A percentile compares a stretch with the other conserved stretches of the same genome.
These are phyloP conservation scores for Stipa capillata DNA, from an alignment of 176 grass and related monocot genomes.

Conservation along the genomic window DNA sequence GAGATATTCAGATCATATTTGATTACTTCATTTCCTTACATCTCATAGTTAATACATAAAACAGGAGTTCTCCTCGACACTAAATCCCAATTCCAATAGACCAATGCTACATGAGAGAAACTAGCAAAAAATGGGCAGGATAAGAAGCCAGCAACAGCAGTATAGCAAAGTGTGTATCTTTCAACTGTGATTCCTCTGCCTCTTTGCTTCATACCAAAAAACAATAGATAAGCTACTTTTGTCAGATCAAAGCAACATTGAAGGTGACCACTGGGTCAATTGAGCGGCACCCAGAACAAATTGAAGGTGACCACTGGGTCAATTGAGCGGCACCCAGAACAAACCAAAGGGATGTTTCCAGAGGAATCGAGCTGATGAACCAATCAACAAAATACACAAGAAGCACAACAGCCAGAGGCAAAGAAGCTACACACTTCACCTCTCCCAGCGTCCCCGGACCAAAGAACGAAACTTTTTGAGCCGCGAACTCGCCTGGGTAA, in stretches of 20 bases:
- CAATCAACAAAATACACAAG: neutral
- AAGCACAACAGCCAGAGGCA: neutral
- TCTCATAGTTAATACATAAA: neutral
- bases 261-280: neutral
- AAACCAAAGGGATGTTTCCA: neutral
- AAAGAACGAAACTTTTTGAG: neutral
- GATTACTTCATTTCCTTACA: neutral
- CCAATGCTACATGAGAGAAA: neutral
- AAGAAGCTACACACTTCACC: neutral
- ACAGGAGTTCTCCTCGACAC: neutral
- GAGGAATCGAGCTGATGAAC: neutral
- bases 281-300: neutral
- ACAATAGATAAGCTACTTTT: neutral
- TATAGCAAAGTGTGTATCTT: neutral
- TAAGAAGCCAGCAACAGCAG: conserved; percentile 22
- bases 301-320: neutral
- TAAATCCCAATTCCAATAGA: neutral
- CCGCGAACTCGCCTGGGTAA: neutral
- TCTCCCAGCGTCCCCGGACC: neutral
- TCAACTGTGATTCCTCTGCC: neutral
- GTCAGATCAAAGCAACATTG: neutral
- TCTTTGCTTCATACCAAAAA: too few relatives aligned
- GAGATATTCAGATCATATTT: neutral
- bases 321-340: neutral
- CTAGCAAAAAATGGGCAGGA: neutral